A percentile compares a stretch with the other conserved stretches of the same genome.
These are phyloP conservation scores for Luffa acutangula DNA, from an alignment of 306 rosid genomes.

Conservation along the genomic window DNA sequence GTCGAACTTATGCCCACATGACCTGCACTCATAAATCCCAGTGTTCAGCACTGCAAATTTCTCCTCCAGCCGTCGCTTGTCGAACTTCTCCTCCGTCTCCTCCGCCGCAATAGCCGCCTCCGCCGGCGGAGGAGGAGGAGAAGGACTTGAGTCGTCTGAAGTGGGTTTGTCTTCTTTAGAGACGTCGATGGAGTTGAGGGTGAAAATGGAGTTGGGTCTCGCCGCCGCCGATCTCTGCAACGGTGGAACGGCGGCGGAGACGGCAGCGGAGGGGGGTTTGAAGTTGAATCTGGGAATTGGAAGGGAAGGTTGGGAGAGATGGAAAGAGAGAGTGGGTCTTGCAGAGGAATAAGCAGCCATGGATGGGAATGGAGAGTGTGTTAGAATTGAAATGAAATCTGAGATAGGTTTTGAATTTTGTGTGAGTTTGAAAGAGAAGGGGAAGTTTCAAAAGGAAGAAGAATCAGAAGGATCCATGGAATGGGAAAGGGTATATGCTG, in stretches of 20 bases:
- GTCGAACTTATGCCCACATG: constrained; percentile 84
- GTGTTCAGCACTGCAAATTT: constrained; percentile 85
- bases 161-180: constrained; percentile 68
- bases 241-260: background rate
- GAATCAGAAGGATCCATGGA: constrained; percentile 34
- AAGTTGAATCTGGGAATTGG: constrained; percentile 29
- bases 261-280: constrained; percentile 8
- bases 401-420: background rate
- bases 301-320: constrained; percentile 30
- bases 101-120: background rate
- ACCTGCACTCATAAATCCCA: constrained; percentile 83
- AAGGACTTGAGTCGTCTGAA: constrained; percentile 23
- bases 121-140: background rate
- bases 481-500: constrained; percentile 29
- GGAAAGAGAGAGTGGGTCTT: constrained; percentile 43
- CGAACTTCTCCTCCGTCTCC: constrained; percentile 15
- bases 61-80: constrained; percentile 69
- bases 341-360: constrained; percentile 45
- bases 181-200: constrained; percentile 44
- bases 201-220: constrained; percentile 15
- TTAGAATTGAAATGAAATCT: background rate
- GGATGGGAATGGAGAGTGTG: constrained; percentile 1
- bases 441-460: constrained; percentile 32
- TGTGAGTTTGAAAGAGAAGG: background rate
- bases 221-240: constrained; percentile 2